Evolutionary conservation across 2,329 filamentous ascomycete species (phyloP), one percentile per base, ranked within the genome.

Genomic region (Trichoderma afroharzianum): DNA sequence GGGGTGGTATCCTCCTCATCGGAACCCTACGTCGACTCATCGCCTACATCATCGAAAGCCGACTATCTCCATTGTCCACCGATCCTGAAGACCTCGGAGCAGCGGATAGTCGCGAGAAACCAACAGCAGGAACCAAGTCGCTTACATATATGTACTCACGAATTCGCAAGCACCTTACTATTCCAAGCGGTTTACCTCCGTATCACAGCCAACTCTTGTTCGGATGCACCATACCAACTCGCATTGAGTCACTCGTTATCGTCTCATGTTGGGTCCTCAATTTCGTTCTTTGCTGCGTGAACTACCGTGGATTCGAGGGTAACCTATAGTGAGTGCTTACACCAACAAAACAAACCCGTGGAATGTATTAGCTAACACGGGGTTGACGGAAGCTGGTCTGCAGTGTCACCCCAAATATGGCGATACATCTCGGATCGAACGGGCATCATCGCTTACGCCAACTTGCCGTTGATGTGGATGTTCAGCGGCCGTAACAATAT

Each of bases 401-500:
- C 32, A 6, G 11, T 68, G 12, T 15, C 64, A 15, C 33, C 64
- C 14, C 64, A 68, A 28, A 39, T 68, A 18, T 68, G 64, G 64
- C 53, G 64, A 59, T 68, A 68, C 11, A 47, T 68, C 3, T 55
- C 64, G 0, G 64, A 59, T n/a, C 33, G 64, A 47, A 30, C 64
- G 21, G 64, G 53, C 53, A 43, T 68, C 33, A 59, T 68, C 18
- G 33, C 64, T 3, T 68, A 43, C 14, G 18, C 64, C 53, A 68
- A 68, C 24, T 36, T 68, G 18, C 53, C 64, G 6, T 43, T 68
- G 5, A 21, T 68, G 8, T 68, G 64, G 64, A 68, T 68, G 64
- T 68, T 68, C 24, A 68, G 53, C 15, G 64, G 64, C 3, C 64
- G 64, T 24, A 68, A 63, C 6, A 90, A 91, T 72, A 79, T 88